phyloP scores from a whole-genome alignment of 2,329 filamentous ascomycete genomes.

The Fusarium subtropicale region DNA sequence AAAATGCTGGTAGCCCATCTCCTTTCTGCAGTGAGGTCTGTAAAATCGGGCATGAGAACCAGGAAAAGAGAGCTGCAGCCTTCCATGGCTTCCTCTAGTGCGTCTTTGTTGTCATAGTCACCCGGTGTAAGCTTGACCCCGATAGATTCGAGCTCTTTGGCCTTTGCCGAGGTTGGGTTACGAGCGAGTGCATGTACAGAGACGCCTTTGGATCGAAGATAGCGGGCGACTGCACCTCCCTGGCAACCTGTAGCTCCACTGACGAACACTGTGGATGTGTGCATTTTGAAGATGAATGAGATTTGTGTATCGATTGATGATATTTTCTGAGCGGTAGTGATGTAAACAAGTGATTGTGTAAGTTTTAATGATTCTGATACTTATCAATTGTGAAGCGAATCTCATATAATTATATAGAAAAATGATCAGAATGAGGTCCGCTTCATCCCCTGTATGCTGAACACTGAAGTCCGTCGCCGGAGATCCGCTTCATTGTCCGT shows the following conservation, averaged over 20 bases:
- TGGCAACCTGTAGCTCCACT: constrained; percentile 56
- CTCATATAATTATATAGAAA: not conserved
- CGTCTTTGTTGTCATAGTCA: constrained; percentile 50
- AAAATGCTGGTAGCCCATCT: constrained; percentile 50
- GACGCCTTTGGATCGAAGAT: constrained; percentile 50
- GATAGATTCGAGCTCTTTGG: constrained; percentile 46
- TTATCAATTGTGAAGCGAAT: not conserved
- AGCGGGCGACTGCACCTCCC: constrained; percentile 52
- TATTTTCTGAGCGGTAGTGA: not conserved
- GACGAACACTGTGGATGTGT: constrained; percentile 53
- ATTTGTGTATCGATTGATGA: not conserved
- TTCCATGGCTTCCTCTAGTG: constrained; percentile 47
- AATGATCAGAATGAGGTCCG: not conserved
- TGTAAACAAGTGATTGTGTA: not conserved
- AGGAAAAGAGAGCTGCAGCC: constrained; percentile 52
- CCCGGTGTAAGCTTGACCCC: constrained; percentile 52
- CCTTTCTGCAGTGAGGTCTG: constrained; percentile 48
- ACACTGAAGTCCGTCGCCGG: constrained; percentile 4
- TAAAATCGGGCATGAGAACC: constrained; percentile 50
- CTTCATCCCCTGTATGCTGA: not conserved
- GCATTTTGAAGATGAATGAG: constrained; percentile 42
- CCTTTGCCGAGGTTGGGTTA: constrained; percentile 46
- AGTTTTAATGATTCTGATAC: not conserved
- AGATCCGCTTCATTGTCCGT: constrained; percentile 23
- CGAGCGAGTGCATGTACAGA: constrained; percentile 53